Evolutionary conservation across 805 yeast genomes (phyloP), one percentile per base, ranked within the genome.

Genomic region (Ogataea naganishii): DNA sequence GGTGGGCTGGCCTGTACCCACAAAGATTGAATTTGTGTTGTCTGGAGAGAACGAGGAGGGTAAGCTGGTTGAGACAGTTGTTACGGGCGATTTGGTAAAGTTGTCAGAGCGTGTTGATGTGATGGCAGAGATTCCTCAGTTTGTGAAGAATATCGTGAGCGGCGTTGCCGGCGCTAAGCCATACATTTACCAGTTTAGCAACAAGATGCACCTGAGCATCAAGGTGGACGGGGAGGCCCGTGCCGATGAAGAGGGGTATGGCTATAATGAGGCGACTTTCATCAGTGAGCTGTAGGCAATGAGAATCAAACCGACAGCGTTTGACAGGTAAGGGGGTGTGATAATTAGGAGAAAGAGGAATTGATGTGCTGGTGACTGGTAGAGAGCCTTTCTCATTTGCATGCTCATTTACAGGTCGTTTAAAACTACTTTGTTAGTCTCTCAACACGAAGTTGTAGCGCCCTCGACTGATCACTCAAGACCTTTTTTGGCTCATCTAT

Each of bases 121-220:
- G 36, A 86, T 92, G 96, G 83, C 86, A 30, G 97, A 92, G 60
- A 79, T 92, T 35, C 98, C 98, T 17, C 78, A 74, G 39, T 86
- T 92, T 58, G 94, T 92, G 43, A 92, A 89, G 62, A 81, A 78
- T 46, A 81, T 92, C 35, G 97, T 84, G 26, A 75, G 88, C 38
- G 95, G 95, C 35, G 94, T 89, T 32, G 92, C 92, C 11, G 98
- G 97, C 29, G 79, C 97, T 17, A 83, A 80, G 53, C 98, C 98
- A n/a, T 89, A 73, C 62, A 89, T 92, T 47, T 92, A 88, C 60
- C 97, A 92, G 62, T 92, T 74, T 62, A 72, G 80, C 53, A 79
- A 83, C 52, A 68, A 70, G 32, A 60, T 78, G 49, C 55, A 62
- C 6, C 60, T 82, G 37, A 64, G 58, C 27, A 48, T 63, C 24